phyloP scores from a whole-genome alignment of 192 early-diverging fungal species.

The Spinellus fusiger region DNA sequence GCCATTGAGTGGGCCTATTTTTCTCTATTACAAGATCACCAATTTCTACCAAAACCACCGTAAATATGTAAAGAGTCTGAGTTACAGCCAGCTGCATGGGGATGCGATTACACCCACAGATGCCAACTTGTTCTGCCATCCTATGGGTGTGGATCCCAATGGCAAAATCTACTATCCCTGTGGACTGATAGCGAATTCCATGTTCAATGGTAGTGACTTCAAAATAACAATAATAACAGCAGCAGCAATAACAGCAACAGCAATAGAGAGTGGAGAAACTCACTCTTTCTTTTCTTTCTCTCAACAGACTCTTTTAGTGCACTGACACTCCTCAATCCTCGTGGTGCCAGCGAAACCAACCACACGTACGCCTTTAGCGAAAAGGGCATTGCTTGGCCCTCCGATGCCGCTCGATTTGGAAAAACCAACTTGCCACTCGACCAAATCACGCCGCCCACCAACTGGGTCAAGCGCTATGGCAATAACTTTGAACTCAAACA shows the following conservation, averaged over 20 bases:
- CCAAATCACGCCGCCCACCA: slow-evolving; percentile 77
- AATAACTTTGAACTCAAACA: slow-evolving; percentile 48
- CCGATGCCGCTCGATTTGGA: slow-evolving; percentile 69
- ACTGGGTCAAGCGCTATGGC: slow-evolving; percentile 68
- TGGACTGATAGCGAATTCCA: slow-evolving; percentile 95
- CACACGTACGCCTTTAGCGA: slow-evolving; percentile 54
- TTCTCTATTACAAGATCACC: slow-evolving; percentile 91
- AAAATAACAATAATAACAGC: neutral
- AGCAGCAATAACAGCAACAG: neutral
- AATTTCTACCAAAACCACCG: slow-evolving; percentile 99
- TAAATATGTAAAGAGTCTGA: slow-evolving; percentile 88
- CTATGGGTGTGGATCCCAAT: slow-evolving; percentile 37
- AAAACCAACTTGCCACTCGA: slow-evolving; percentile 44
- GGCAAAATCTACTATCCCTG: slow-evolving; percentile 77
- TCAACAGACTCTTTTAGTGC: slow-evolving; percentile 63
- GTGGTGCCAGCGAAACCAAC: slow-evolving; percentile 26
- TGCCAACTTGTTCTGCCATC: slow-evolving; percentile 49
- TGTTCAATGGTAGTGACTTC: slow-evolving; percentile 77
- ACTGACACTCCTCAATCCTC: slow-evolving; percentile 51
- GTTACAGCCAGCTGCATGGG: slow-evolving; percentile 78
- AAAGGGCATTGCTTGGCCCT: slow-evolving; percentile 83
- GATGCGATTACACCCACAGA: slow-evolving; percentile 36
- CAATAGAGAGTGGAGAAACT: neutral
- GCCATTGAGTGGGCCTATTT: slow-evolving; percentile 71
- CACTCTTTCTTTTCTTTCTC: neutral